Evolutionary conservation across 1,284 basidiomycete species (phyloP).

Genomic region (Moesziomyces sp.): DNA sequence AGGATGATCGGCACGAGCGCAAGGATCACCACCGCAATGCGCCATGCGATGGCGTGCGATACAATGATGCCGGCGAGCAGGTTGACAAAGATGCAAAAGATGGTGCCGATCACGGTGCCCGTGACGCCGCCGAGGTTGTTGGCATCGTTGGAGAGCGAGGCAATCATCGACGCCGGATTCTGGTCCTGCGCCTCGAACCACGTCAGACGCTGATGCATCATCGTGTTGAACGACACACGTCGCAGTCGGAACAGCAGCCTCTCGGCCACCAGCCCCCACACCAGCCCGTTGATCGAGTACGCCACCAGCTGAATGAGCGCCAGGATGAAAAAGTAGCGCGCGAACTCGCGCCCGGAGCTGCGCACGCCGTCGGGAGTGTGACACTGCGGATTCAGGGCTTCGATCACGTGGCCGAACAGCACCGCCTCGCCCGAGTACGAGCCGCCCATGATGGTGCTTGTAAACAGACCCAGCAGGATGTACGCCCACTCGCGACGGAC

Average conservation of each 20-base stretch:
- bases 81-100: slow-evolving; percentile 61
- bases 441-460: slow-evolving; percentile 56
- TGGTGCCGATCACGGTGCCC: slow-evolving; percentile 57
- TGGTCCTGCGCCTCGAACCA: slow-evolving; percentile 53
- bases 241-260: slow-evolving; percentile 56
- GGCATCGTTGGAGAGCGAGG: slow-evolving; percentile 53
- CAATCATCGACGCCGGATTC: slow-evolving; percentile 49
- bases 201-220: slow-evolving; percentile 42
- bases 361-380: slow-evolving; percentile 38
- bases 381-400: slow-evolving; percentile 62
- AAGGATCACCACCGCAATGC: slow-evolving; percentile 59
- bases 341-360: slow-evolving; percentile 44
- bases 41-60: slow-evolving; percentile 52
- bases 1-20: slow-evolving; percentile 56
- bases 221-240: slow-evolving; percentile 43
- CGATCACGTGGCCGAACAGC: slow-evolving; percentile 60
- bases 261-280: slow-evolving; percentile 56
- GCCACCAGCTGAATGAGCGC: slow-evolving; percentile 54
- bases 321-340: slow-evolving; percentile 57
- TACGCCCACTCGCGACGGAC: slow-evolving; percentile 46
- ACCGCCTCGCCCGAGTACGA: slow-evolving; percentile 60
- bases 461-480: slow-evolving; percentile 43
- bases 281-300: slow-evolving; percentile 55
- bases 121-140: slow-evolving; percentile 58
- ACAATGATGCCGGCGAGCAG: slow-evolving; percentile 53